Evolutionary conservation across 192 early-diverging fungal species (phyloP).

Genomic region (Backusella macrospora): DNA sequence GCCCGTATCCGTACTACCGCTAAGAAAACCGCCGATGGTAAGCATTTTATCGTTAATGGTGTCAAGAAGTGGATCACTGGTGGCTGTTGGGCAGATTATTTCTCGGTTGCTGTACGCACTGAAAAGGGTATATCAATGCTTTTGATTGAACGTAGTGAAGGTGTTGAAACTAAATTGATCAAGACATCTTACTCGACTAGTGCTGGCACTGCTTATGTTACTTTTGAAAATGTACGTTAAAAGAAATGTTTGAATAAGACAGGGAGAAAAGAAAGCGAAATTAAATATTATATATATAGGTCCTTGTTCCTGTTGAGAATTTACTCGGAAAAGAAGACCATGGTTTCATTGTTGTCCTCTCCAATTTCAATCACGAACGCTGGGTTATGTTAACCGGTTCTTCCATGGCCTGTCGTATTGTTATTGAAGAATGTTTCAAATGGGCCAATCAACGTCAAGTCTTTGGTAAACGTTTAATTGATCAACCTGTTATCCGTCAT

Average conservation of each 20-base stretch:
- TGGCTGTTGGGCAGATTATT: constrained; percentile 49
- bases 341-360: constrained; percentile 71
- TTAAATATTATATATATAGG: background rate
- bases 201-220: constrained; percentile 68
- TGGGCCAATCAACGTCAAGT: constrained; percentile 75
- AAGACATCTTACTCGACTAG: constrained; percentile 67
- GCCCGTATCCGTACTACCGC: constrained; percentile 73
- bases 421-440: constrained; percentile 67
- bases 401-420: constrained; percentile 37
- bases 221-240: constrained; percentile 58
- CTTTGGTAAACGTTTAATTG: constrained; percentile 68
- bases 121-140: constrained; percentile 66
- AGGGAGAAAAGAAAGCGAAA: background rate
- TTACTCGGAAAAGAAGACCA: constrained; percentile 64
- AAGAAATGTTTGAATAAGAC: background rate
- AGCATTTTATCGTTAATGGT: constrained; percentile 81
- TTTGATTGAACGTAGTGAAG: constrained; percentile 63
- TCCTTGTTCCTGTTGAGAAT: constrained; percentile 76
- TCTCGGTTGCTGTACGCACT: constrained; percentile 38
- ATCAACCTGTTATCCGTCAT: constrained; percentile 72
- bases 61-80: constrained; percentile 88
- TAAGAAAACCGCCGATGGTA: constrained; percentile 64
- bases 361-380: constrained; percentile 76
- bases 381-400: constrained; percentile 54
- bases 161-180: constrained; percentile 64